Percentiles rank a stretch among this genome's conserved stretches.
Conservation (phyloP, 805 yeast species). For the Lipomyces chichibuensis region DNA sequence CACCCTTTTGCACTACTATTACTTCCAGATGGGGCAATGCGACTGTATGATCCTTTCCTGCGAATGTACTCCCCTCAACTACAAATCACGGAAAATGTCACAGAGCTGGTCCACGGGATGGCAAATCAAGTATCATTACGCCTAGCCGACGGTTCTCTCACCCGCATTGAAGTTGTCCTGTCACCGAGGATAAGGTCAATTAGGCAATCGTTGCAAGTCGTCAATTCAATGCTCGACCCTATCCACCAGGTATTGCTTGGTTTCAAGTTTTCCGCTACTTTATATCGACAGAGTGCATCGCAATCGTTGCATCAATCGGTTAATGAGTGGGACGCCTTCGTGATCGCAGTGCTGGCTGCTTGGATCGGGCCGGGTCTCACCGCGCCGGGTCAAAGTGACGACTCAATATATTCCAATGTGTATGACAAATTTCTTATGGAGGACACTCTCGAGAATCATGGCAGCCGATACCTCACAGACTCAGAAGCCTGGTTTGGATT, state of each 20-base stretch:
- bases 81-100: background rate
- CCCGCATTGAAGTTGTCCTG: conserved; percentile 12
- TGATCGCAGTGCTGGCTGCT: conserved; percentile 24
- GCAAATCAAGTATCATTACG: conserved; percentile 8
- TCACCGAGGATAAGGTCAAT: conserved; percentile 14
- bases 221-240: conserved; percentile 17
- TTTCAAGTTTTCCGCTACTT: conserved; percentile 18
- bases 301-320: background rate
- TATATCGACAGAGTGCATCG: conserved; percentile 9
- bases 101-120: conserved; percentile 5
- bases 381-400: background rate
- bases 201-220: conserved; percentile 2
- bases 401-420: background rate
- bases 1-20: conserved; percentile 23
- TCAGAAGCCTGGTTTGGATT: conserved; percentile 12
- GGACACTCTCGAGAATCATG: background rate
- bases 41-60: conserved; percentile 61
- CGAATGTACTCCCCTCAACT: conserved; percentile 48
- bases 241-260: conserved; percentile 13
- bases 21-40: conserved; percentile 38
- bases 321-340: conserved; percentile 33
- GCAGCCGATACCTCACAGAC: background rate
- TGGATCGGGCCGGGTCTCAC: conserved; percentile 31
- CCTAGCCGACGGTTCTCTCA: conserved; percentile 8
- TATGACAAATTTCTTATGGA: background rate